These are phyloP conservation scores for Fusarium circinatum DNA, from an alignment of 2,329 filamentous ascomycete species.

Conservation along the genomic window DNA sequence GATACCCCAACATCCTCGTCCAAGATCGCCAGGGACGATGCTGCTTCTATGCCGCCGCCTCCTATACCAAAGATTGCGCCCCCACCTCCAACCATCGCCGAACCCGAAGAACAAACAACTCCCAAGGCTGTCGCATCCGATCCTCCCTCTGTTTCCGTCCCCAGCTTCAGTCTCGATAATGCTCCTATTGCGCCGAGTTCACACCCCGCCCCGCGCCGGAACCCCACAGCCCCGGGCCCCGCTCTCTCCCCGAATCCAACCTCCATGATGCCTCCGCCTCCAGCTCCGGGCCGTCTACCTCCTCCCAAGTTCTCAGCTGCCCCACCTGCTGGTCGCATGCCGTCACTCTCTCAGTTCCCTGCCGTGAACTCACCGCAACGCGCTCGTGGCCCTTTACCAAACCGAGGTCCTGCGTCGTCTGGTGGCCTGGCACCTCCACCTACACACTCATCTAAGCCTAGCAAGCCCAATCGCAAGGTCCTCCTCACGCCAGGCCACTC, in stretches of 20 bases:
- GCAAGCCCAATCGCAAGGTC: conserved; percentile 75
- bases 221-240: conserved; percentile 31
- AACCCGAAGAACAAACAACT: conserved; percentile 58
- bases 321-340: conserved; percentile 45
- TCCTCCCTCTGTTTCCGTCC: conserved; percentile 48
- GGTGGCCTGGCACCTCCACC: conserved; percentile 65
- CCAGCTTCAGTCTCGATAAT: conserved; percentile 58
- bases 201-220: conserved; percentile 28
- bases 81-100: conserved; percentile 35
- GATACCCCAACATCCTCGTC: background rate
- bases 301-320: conserved; percentile 20
- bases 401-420: conserved; percentile 50
- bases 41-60: conserved; percentile 52
- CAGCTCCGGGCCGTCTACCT: conserved; percentile 33
- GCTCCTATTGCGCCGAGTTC: conserved; percentile 34
- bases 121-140: conserved; percentile 58
- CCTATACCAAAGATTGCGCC: conserved; percentile 48
- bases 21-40: conserved; percentile 39
- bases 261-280: conserved; percentile 47
- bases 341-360: conserved; percentile 58
- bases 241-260: conserved; percentile 11
- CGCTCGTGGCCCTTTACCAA: conserved; percentile 55
- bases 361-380: conserved; percentile 63
- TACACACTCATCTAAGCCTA: conserved; percentile 61
- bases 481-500: conserved; percentile 90